phyloP scores from a whole-genome alignment of 2,329 filamentous ascomycete species.

The Curvularia sp. region DNA sequence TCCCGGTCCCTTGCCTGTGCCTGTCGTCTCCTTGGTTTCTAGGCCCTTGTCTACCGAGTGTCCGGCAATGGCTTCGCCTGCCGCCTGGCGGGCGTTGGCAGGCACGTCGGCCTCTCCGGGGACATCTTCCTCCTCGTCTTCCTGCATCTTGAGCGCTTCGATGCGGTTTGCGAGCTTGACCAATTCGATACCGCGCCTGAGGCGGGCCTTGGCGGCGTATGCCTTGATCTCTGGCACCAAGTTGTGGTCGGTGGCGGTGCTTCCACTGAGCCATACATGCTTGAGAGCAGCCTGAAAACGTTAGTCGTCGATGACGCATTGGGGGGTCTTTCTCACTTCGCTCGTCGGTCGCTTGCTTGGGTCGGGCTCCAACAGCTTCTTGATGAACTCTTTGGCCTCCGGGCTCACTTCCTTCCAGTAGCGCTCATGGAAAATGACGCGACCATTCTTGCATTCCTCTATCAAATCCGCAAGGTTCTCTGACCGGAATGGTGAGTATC shows the following conservation, averaged over 20 bases:
- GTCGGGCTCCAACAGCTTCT: constrained; percentile 77
- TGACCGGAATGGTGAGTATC: constrained; percentile 96
- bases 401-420: constrained; percentile 98
- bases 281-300: constrained; percentile 71
- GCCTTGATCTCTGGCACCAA: constrained; percentile 95
- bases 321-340: constrained; percentile 61
- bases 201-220: constrained; percentile 88
- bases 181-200: constrained; percentile 92
- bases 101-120: constrained; percentile 67
- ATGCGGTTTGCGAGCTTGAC: constrained; percentile 97
- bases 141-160: constrained; percentile 90
- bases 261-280: constrained; percentile 88
- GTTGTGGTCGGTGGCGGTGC: constrained; percentile 94
- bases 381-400: constrained; percentile 95
- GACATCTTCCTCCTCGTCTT: constrained; percentile 80
- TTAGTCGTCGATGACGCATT: constrained; percentile 19
- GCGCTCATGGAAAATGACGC: constrained; percentile 92
- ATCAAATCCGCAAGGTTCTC: constrained; percentile 93
- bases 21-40: constrained; percentile 36
- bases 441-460: constrained; percentile 84
- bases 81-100: constrained; percentile 66
- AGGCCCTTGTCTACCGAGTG: constrained; percentile 41
- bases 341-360: constrained; percentile 80
- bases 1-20: constrained; percentile 53
- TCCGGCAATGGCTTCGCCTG: constrained; percentile 53